A percentile compares a stretch with the other conserved stretches of the same genome.
Conservation (phyloP, 345 rosid species). For the Triadica sebifera region DNA sequence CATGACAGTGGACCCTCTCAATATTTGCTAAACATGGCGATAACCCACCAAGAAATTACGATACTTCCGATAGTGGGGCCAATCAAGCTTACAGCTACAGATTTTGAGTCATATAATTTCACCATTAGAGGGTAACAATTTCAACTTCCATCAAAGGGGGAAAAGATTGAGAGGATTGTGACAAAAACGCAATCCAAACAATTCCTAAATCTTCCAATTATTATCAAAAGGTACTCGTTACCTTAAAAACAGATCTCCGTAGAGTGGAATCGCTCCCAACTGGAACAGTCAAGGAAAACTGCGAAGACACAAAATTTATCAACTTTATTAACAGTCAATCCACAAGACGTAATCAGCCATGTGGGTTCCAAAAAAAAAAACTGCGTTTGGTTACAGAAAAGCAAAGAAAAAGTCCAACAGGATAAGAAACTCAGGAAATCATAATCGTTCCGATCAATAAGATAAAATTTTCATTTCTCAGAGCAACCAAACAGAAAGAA, state of each 20-base stretch:
- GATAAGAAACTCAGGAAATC: background rate
- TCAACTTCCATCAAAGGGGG: background rate
- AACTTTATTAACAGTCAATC: background rate
- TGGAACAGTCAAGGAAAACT: conserved; percentile 47
- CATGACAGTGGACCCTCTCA: background rate
- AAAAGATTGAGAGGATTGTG: background rate
- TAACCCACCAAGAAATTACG: too few species aligned
- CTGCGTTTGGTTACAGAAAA: background rate
- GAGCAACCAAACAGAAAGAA: conserved; percentile 4
- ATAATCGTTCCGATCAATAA: background rate
- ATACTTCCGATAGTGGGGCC: too few species aligned
- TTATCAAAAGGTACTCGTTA: conserved; percentile 5
- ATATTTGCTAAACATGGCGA: background rate
- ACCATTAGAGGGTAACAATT: background rate
- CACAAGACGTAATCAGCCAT: background rate
- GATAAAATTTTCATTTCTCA: background rate
- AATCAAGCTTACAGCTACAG: background rate
- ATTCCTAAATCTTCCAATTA: background rate
- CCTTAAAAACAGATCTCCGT: conserved; percentile 49
- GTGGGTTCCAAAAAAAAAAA: background rate
- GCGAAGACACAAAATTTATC: conserved; percentile 11
- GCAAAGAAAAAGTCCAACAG: background rate
- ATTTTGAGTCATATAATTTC: background rate
- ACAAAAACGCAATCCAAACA: background rate
- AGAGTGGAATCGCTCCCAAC: conserved; percentile 37